phyloP scores from a whole-genome alignment of 148 eudicot species.

The Rhododendron simsii region DNA sequence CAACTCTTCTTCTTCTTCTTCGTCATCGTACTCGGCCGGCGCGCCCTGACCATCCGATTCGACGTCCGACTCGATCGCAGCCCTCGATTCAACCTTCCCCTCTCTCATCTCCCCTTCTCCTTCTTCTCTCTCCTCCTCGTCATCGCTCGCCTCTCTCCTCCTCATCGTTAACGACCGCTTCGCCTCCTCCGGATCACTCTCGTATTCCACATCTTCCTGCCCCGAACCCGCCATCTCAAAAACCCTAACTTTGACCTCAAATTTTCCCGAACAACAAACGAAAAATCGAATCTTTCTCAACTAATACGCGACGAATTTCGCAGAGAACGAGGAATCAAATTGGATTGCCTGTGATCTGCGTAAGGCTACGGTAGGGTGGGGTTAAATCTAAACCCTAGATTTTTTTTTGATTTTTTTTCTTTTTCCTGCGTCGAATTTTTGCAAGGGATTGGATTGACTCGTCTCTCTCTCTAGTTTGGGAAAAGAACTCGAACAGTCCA shows the following conservation, averaged over 20 bases:
- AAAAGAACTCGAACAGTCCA: background rate
- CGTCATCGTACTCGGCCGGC: slow-evolving; percentile 65
- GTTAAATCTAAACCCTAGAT: slow-evolving; percentile 4
- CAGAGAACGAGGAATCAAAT: background rate
- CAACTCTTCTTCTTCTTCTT: slow-evolving; percentile 23
- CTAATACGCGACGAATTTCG: background rate
- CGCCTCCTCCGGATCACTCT: slow-evolving; percentile 92
- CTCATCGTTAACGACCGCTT: slow-evolving; percentile 69
- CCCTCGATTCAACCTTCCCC: slow-evolving; percentile 11
- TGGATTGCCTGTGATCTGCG: slow-evolving; percentile 1
- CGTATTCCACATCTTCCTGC: slow-evolving; percentile 69
- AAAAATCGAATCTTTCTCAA: background rate
- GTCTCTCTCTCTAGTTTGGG: background rate
- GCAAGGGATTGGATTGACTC: background rate
- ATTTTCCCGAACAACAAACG: background rate
- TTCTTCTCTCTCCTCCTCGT: slow-evolving; percentile 53
- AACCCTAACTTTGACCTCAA: background rate
- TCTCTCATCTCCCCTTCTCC: slow-evolving; percentile 19
- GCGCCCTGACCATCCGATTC: slow-evolving; percentile 56
- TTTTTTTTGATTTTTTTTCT: no score
- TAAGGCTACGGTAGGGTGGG: background rate
- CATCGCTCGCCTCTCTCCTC: slow-evolving; percentile 77
- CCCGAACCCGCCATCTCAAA: slow-evolving; percentile 20
- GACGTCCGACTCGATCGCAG: slow-evolving; percentile 40
- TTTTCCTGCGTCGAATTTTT: background rate